These are phyloP conservation scores for Xylaria sp. DNA, from an alignment of 495 filamentous ascomycete genomes.

Conservation along the genomic window DNA sequence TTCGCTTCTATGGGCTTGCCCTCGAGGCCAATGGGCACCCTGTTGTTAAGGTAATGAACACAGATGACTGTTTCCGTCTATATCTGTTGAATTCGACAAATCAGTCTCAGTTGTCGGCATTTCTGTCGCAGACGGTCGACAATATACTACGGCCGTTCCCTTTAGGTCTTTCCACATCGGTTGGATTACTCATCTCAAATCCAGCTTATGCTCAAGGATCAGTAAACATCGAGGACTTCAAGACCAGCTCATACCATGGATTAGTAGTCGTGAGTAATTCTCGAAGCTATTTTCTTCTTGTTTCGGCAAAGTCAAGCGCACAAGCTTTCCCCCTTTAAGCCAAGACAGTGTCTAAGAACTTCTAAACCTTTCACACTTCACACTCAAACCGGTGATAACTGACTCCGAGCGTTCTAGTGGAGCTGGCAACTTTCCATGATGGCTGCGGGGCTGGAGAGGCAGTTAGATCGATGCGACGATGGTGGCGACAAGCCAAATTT, in stretches of 20 bases:
- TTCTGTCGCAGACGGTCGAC: slow-evolving; percentile 62
- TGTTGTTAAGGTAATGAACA: slow-evolving; percentile 66
- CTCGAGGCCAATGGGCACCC: slow-evolving; percentile 60
- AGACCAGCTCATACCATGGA: slow-evolving; percentile 66
- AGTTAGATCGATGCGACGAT: slow-evolving; percentile 53
- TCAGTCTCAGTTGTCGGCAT: slow-evolving; percentile 61
- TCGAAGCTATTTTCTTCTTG: no score
- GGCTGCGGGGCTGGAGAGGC: slow-evolving; percentile 61
- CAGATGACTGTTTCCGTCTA: slow-evolving; percentile 68
- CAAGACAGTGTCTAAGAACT: no score
- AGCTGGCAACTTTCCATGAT: slow-evolving; percentile 72
- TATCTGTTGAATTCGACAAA: slow-evolving; percentile 68
- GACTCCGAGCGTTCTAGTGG: no score
- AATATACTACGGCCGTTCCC: slow-evolving; percentile 65
- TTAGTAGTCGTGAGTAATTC: no score
- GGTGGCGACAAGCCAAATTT: slow-evolving; percentile 47
- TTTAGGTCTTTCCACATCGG: slow-evolving; percentile 62
- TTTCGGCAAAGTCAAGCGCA: no score
- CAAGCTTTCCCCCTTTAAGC: no score
- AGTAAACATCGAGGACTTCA: slow-evolving; percentile 59
- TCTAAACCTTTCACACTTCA: no score
- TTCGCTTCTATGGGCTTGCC: slow-evolving; percentile 60
- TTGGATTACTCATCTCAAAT: slow-evolving; percentile 67
- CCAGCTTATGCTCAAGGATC: slow-evolving; percentile 63
- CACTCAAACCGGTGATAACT: no score